A percentile compares a stretch with the other conserved stretches of the same genome.
Conservation (phyloP, 1,139 yeast species). For the Geotrichum aggregatum region DNA sequence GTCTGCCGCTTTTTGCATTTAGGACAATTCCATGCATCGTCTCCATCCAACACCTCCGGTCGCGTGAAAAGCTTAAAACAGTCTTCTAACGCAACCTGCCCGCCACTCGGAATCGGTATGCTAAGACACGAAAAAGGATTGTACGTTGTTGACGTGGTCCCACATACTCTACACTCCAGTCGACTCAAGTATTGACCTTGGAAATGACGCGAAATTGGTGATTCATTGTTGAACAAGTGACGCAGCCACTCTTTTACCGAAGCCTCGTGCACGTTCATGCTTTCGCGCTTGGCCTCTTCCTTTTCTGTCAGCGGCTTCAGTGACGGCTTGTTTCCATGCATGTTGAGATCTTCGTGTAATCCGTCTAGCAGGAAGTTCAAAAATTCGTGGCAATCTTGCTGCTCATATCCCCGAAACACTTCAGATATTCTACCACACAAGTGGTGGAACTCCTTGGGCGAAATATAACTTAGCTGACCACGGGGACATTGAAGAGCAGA, state of each 20-base stretch:
- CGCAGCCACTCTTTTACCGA: conserved; percentile 95
- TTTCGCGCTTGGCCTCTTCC: conserved; percentile 73
- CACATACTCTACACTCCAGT: conserved; percentile 71
- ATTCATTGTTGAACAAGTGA: conserved; percentile 76
- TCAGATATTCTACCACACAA: conserved; percentile 68
- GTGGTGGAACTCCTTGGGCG: conserved; percentile 57
- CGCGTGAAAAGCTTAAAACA: conserved; percentile 69
- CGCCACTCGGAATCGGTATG: conserved; percentile 59
- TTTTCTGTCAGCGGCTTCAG: conserved; percentile 60
- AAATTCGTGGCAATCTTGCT: conserved; percentile 93
- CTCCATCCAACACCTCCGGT: conserved; percentile 65
- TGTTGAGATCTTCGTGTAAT: conserved; percentile 82
- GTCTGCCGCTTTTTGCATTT: conserved; percentile 63
- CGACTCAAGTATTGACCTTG: conserved; percentile 89
- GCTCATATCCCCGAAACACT: conserved; percentile 69
- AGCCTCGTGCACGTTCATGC: conserved; percentile 73
- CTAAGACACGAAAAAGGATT: conserved; percentile 74
- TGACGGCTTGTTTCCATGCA: conserved; percentile 54
- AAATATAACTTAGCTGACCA: conserved; percentile 47
- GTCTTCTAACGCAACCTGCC: conserved; percentile 49
- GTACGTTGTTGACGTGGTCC: conserved; percentile 78
- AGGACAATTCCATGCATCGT: conserved; percentile 89
- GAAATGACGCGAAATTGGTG: conserved; percentile 77
- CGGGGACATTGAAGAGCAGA: conserved; percentile 25
- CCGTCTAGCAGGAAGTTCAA: conserved; percentile 79